Evolutionary conservation across 2,329 filamentous ascomycete genomes (phyloP).

Genomic region (Diaporthe sp.): DNA sequence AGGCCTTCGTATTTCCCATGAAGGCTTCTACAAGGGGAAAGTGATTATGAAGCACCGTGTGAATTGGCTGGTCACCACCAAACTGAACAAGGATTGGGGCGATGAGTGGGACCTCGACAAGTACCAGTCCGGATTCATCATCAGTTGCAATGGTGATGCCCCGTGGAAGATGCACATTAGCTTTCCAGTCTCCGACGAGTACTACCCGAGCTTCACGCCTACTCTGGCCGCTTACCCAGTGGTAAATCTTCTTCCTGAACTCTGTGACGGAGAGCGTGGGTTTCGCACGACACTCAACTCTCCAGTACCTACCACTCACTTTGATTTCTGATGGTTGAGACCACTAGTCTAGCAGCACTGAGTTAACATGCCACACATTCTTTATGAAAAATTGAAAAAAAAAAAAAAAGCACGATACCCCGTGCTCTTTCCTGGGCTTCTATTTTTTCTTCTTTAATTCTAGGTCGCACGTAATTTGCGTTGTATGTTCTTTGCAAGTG

Average conservation of each 20-base stretch:
- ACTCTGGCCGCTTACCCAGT: conserved; percentile 9
- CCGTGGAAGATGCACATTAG: conserved; percentile 11
- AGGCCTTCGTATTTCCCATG: background rate
- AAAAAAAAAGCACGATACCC: too few species aligned
- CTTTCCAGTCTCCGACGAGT: conserved; percentile 5
- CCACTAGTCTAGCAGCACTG: background rate
- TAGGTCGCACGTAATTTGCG: too few species aligned
- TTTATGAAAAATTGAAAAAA: too few species aligned
- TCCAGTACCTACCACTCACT: background rate
- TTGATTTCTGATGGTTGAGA: background rate
- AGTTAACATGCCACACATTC: background rate
- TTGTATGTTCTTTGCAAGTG: too few species aligned
- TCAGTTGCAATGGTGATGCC: background rate
- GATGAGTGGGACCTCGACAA: conserved; percentile 12
- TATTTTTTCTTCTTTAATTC: too few species aligned
- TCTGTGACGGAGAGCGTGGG: background rate
- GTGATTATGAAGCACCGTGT: background rate
- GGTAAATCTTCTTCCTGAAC: conserved; percentile 2
- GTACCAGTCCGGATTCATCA: conserved; percentile 1
- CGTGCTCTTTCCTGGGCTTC: too few species aligned
- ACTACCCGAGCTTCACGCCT: background rate
- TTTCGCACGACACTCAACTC: conserved; percentile 18
- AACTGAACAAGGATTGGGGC: background rate
- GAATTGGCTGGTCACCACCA: conserved; percentile 9
- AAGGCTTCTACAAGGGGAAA: background rate